Evolutionary conservation across 352 stramenopile species (phyloP), one percentile per base, ranked within the genome.

Genomic region (Phytophthora megakarya): DNA sequence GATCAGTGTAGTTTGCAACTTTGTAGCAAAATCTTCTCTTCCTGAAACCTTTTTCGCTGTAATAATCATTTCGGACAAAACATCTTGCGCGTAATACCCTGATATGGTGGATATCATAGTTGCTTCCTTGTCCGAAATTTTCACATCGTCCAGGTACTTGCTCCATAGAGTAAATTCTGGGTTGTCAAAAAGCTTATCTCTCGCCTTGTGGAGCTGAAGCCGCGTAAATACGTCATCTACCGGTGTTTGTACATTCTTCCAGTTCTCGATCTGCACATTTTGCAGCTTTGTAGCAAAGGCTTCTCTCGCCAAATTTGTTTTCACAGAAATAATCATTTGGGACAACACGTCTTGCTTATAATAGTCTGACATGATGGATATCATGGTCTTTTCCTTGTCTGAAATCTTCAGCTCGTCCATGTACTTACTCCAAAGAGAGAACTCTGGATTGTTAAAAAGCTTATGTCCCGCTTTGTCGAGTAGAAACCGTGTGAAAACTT

Each of bases 201-300:
- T n/a, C 46, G 35, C 35, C n/a, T n/a, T n/a, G n/a, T n/a, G n/a
- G n/a, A n/a, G n/a, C n/a, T n/a, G n/a, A n/a, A n/a, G n/a, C n/a
- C 26, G 25, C 16, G 37, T 58, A 19, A 58, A 58, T 5, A 58
- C 26, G 16, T 58, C 49, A 7, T 58, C 37, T 3, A 5, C n/a
- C n/a, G n/a, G n/a, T n/a, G n/a, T n/a, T n/a, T n/a, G 46, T 26
- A 5, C 9, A 35, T 21, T 21, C 18, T 4, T 15, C 4, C 16
- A 58, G 8, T 37, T 37, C 10, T 56, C 33, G 5, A 15, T 15
- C n/a, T n/a, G n/a, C n/a, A n/a, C n/a, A n/a, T n/a, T n/a, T n/a
- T 55, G 47, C 13, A 55, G 16, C 28, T 44, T 53, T 12, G 30
- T 23, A 1, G 44, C 16, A 22, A 50, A 25, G 3, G 1, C 5